A percentile compares a stretch with the other conserved stretches of the same genome.
Evolutionary conservation across 768 basidiomycete genomes (phyloP).

Genomic region (Melanogaster broomeanus): DNA sequence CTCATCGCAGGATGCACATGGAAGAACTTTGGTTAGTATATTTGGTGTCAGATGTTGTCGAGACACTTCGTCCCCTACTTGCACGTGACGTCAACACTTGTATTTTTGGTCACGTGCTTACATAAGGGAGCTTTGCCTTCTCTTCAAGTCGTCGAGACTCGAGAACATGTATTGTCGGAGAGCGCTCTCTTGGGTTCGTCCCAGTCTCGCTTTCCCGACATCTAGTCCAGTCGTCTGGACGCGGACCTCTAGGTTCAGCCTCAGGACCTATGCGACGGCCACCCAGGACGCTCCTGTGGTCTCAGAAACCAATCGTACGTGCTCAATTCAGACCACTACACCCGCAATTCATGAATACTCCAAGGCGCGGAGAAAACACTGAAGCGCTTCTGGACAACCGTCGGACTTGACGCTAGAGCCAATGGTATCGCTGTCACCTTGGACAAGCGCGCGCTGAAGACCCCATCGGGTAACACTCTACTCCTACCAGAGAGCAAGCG

Average conservation of each 20-base stretch:
- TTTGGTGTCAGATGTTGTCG: no score
- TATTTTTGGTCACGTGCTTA: constrained; percentile 26
- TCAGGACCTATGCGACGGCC: constrained; percentile 15
- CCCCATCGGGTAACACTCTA: constrained; percentile 79
- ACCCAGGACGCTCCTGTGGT: constrained; percentile 44
- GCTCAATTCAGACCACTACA: neutral
- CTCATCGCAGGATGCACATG: constrained; percentile 13
- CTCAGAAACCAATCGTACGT: constrained; percentile 68
- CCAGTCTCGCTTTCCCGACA: constrained; percentile 1
- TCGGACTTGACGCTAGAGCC: constrained; percentile 65
- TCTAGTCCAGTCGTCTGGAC: neutral
- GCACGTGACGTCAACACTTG: constrained; percentile 25
- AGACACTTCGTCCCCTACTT: neutral
- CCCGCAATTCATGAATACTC: constrained; percentile 7
- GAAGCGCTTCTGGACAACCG: constrained; percentile 93
- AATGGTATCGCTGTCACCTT: constrained; percentile 65
- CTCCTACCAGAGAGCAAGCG: constrained; percentile 68
- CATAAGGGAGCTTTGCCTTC: constrained; percentile 4
- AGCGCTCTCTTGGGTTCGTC: constrained; percentile 3
- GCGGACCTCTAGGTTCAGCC: neutral
- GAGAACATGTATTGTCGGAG: constrained; percentile 11
- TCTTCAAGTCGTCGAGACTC: no score
- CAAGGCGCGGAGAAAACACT: constrained; percentile 84
- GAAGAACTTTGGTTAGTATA: no score
- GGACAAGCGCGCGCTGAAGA: constrained; percentile 84